Conservation (phyloP, 495 filamentous ascomycete species). For the Talaromyces stipitatus region DNA sequence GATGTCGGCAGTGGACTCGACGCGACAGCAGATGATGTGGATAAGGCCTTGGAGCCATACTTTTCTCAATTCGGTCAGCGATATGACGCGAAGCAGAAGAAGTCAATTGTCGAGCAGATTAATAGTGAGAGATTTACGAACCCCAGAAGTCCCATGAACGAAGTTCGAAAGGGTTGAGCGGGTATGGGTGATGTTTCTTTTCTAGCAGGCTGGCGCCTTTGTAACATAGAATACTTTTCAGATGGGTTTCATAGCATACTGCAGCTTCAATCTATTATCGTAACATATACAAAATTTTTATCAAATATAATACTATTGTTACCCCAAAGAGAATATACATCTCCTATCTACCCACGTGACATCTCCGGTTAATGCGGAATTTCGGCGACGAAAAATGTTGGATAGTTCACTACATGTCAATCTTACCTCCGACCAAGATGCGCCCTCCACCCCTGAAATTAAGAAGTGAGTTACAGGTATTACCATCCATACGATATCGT, state of each 20-base stretch:
- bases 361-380: background rate
- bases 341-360: too few relatives aligned
- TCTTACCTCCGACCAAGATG: background rate
- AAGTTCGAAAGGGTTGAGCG: slow-evolving; percentile 13
- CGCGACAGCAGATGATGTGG: slow-evolving; percentile 45
- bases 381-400: background rate
- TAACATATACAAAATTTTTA: background rate
- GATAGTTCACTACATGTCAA: background rate
- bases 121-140: slow-evolving; percentile 25
- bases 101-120: slow-evolving; percentile 21
- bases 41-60: slow-evolving; percentile 52
- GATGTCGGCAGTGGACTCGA: slow-evolving; percentile 64
- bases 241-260: background rate
- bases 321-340: too few relatives aligned
- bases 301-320: too few relatives aligned
- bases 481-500: background rate
- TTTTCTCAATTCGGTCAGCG: slow-evolving; percentile 57
- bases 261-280: background rate
- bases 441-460: background rate
- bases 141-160: slow-evolving; percentile 20
- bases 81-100: slow-evolving; percentile 25
- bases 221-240: background rate
- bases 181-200: background rate
- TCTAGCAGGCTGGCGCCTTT: background rate
- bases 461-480: background rate